Evolutionary conservation across 106 monocot genomes (phyloP).

Genomic region (Chionographis japonica): DNA sequence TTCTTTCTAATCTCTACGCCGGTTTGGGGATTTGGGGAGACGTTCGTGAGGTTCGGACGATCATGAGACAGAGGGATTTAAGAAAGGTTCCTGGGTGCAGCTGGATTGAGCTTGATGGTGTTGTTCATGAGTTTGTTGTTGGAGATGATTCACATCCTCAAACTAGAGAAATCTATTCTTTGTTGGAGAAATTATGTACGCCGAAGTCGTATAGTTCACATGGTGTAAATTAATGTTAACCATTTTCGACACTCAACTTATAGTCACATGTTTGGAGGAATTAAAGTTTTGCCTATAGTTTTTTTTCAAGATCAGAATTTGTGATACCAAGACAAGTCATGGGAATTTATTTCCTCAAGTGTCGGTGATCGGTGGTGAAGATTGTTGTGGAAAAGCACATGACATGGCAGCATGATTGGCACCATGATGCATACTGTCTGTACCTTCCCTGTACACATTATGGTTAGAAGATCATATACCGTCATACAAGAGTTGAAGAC

Average conservation of each 20-base stretch:
- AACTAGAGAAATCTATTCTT: slow-evolving; percentile 13
- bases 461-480: too few species aligned
- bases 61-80: slow-evolving; percentile 39
- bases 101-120: slow-evolving; percentile 61
- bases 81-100: slow-evolving; percentile 55
- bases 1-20: slow-evolving; percentile 51
- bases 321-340: too few species aligned
- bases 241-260: neutral
- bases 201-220: slow-evolving; percentile 2
- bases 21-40: slow-evolving; percentile 41
- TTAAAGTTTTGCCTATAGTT: too few species aligned
- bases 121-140: slow-evolving; percentile 56
- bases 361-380: too few species aligned
- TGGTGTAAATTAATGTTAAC: neutral
- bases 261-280: too few species aligned
- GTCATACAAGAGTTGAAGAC: too few species aligned
- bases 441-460: too few species aligned
- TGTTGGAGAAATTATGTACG: neutral
- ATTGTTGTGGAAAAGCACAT: too few species aligned
- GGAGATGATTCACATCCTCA: slow-evolving; percentile 26
- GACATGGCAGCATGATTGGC: too few species aligned
- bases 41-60: slow-evolving; percentile 23
- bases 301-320: too few species aligned
- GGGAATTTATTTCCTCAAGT: too few species aligned
- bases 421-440: too few species aligned